Evolutionary conservation across 164 flowering plant genomes (phyloP).

Genomic region (Pachysandra terminalis): DNA sequence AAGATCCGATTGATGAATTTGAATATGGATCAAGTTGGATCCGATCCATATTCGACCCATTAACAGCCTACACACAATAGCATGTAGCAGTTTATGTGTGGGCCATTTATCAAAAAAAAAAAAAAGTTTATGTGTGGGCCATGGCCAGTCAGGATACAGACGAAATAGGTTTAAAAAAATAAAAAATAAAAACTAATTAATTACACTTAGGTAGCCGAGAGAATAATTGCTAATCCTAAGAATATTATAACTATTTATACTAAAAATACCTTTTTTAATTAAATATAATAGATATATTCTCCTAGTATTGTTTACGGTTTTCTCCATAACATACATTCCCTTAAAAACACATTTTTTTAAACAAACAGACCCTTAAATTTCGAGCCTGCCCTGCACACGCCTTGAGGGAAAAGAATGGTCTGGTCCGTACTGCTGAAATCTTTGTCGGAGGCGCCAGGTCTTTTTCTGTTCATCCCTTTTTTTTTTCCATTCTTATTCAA

Average conservation of each 20-base stretch:
- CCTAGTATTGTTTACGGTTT: conserved; percentile 5
- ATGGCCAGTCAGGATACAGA: no score
- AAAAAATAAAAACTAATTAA: no score
- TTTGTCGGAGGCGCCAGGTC: conserved; percentile 39
- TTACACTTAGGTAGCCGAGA: conserved; percentile 18
- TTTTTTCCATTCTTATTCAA: neutral
- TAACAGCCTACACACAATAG: no score
- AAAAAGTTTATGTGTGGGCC: no score
- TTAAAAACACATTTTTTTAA: conserved; percentile 18
- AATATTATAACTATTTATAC: neutral
- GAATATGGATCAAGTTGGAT: no score
- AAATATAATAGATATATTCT: conserved; percentile 17
- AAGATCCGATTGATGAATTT: no score
- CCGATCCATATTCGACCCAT: no score
- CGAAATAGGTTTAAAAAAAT: no score
- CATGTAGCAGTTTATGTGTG: no score
- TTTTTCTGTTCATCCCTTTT: conserved; percentile 8
- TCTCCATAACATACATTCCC: conserved; percentile 30
- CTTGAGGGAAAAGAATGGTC: conserved; percentile 8
- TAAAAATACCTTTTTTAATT: no score
- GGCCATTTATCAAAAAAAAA: no score
- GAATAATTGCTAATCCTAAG: neutral
- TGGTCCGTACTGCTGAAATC: conserved; percentile 42
- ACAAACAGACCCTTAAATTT: conserved; percentile 30
- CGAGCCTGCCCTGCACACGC: no score